A percentile compares a stretch with the other conserved stretches of the same genome.
These are phyloP conservation scores for Lagenidium giganteum DNA, from an alignment of 352 stramenopile species.

Conservation along the genomic window DNA sequence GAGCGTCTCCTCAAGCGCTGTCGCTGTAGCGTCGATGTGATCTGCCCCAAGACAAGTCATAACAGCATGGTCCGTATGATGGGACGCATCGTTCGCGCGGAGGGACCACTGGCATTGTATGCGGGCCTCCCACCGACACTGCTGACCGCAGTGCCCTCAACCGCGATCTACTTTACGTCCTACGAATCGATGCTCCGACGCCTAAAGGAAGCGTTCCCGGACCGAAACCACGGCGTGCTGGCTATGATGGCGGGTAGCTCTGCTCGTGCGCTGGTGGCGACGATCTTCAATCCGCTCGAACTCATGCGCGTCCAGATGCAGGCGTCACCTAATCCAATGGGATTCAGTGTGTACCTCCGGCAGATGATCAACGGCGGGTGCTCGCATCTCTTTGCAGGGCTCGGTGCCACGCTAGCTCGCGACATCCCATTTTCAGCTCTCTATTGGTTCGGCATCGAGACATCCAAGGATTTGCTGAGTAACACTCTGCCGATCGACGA, in stretches of 20 bases:
- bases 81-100: constrained; percentile 51
- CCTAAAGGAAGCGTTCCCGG: constrained; percentile 30
- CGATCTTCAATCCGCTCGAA: constrained; percentile 82
- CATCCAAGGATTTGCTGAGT: constrained; percentile 48
- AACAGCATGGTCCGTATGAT: constrained; percentile 60
- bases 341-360: constrained; percentile 39
- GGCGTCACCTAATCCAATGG: constrained; percentile 42
- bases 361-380: constrained; percentile 33
- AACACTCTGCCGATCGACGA: constrained; percentile 23
- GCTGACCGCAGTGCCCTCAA: constrained; percentile 90
- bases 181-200: constrained; percentile 81
- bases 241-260: constrained; percentile 44
- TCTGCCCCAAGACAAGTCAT: constrained; percentile 30
- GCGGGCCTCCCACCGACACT: constrained; percentile 86
- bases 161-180: constrained; percentile 91
- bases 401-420: constrained; percentile 87
- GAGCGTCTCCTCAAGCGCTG: constrained; percentile 43
- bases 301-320: constrained; percentile 87
- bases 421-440: constrained; percentile 95
- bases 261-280: constrained; percentile 46
- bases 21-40: constrained; percentile 41
- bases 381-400: constrained; percentile 53
- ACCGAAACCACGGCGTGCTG: constrained; percentile 29
- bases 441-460: constrained; percentile 93
- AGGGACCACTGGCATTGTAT: constrained; percentile 66